phyloP scores from a whole-genome alignment of 192 early-diverging fungal species.

The Dissophora globulifera region DNA sequence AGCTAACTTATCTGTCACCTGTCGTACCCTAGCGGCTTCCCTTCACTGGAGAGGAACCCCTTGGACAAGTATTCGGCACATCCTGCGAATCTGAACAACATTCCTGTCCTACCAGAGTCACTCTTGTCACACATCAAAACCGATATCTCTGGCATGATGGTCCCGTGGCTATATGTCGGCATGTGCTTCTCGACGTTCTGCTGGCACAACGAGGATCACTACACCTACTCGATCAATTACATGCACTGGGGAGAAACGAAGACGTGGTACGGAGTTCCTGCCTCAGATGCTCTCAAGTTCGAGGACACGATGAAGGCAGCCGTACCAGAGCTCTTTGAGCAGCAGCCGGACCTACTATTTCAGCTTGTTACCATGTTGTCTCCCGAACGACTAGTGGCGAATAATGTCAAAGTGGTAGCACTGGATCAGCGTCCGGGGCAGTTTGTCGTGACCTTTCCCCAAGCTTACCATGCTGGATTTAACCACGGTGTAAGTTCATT shows the following conservation, averaged over 20 bases:
- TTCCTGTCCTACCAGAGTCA: slow-evolving; percentile 83
- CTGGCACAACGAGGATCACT: slow-evolving; percentile 99
- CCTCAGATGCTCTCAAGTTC: slow-evolving; percentile 79
- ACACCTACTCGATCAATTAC: slow-evolving; percentile 98
- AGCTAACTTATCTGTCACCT: neutral
- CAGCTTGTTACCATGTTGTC: slow-evolving; percentile 93
- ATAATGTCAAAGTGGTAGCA: slow-evolving; percentile 77
- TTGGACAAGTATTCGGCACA: slow-evolving; percentile 73
- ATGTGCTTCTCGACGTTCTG: slow-evolving; percentile 97
- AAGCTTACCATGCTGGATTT: slow-evolving; percentile 95
- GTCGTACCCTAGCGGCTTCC: slow-evolving; percentile 78
- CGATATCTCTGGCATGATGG: slow-evolving; percentile 96
- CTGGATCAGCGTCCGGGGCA: slow-evolving; percentile 94
- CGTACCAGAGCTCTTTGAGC: slow-evolving; percentile 89
- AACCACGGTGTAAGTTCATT: slow-evolving; percentile 85
- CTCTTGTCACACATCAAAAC: slow-evolving; percentile 89
- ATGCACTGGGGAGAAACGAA: slow-evolving; percentile 96
- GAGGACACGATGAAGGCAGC: slow-evolving; percentile 83
- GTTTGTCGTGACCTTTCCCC: slow-evolving; percentile 94
- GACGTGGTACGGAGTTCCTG: slow-evolving; percentile 97
- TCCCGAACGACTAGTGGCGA: slow-evolving; percentile 75
- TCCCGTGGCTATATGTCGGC: slow-evolving; percentile 96
- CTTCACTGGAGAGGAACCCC: slow-evolving; percentile 73
- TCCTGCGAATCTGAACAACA: slow-evolving; percentile 92
- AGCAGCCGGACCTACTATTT: slow-evolving; percentile 91